phyloP scores from a whole-genome alignment of 2,329 filamentous ascomycete genomes.

The Pseudonectria foliicola region DNA sequence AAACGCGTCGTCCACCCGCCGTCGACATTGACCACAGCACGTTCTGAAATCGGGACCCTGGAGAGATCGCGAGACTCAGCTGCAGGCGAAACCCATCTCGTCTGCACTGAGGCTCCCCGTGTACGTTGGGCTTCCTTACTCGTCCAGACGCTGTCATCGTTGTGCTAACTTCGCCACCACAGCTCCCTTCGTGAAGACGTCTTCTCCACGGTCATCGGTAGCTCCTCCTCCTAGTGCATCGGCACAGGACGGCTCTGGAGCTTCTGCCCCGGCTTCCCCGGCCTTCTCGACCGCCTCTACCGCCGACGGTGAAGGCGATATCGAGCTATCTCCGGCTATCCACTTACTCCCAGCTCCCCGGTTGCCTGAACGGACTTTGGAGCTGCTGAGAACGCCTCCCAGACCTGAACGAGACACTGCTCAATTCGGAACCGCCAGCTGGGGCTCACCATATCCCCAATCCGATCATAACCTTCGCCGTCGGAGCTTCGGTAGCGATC shows the following conservation, averaged over 20 bases:
- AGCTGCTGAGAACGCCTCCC: constrained; percentile 49
- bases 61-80: constrained; percentile 42
- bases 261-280: constrained; percentile 44
- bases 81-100: constrained; percentile 51
- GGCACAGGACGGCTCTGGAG: constrained; percentile 50
- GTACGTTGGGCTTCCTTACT: constrained; percentile 27
- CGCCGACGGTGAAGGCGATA: constrained; percentile 48
- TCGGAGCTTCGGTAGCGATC: constrained; percentile 50
- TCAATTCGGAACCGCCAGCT: constrained; percentile 65
- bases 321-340: constrained; percentile 50
- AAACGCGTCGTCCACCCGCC: constrained; percentile 24
- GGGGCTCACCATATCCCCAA: constrained; percentile 83
- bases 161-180: constrained; percentile 4
- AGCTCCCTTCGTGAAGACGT: constrained; percentile 46
- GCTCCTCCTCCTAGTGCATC: constrained; percentile 51
- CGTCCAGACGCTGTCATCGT: constrained; percentile 11
- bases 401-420: constrained; percentile 26
- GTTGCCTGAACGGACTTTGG: constrained; percentile 48
- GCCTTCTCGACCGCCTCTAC: constrained; percentile 57
- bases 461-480: constrained; percentile 47
- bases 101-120: constrained; percentile 57
- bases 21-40: constrained; percentile 19
- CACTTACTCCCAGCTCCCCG: constrained; percentile 52
- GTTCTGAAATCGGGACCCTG: constrained; percentile 21
- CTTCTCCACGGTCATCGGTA: constrained; percentile 41